Evolutionary conservation across 768 basidiomycete species (phyloP).

Genomic region (Boletus fagicola): DNA sequence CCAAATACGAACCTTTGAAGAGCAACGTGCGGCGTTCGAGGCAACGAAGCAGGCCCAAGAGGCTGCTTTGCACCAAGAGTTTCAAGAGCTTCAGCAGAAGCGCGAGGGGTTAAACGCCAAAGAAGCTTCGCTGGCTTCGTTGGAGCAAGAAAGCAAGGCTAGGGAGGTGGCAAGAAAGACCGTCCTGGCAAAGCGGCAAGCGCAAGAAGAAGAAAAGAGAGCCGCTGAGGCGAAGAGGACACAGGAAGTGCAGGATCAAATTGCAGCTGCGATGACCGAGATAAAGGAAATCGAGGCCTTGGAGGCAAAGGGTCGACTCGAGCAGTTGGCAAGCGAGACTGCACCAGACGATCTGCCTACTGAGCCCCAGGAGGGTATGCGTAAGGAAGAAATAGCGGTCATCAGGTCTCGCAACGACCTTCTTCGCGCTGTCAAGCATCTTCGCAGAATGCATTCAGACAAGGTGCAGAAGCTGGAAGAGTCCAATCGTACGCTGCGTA

Average conservation of each 20-base stretch:
- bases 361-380: constrained; percentile 25
- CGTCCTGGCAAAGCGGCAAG: constrained; percentile 22
- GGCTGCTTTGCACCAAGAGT: constrained; percentile 17
- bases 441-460: constrained; percentile 19
- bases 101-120: constrained; percentile 21
- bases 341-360: constrained; percentile 13
- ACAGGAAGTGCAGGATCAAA: constrained; percentile 19
- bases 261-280: constrained; percentile 20
- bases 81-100: constrained; percentile 19
- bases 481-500: constrained; percentile 15
- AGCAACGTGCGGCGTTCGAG: constrained; percentile 23
- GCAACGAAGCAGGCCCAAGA: constrained; percentile 19
- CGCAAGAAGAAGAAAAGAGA: constrained; percentile 27
- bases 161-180: constrained; percentile 26
- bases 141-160: constrained; percentile 25
- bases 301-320: constrained; percentile 6
- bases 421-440: constrained; percentile 12
- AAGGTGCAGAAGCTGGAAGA: constrained; percentile 20
- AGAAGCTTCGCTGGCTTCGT: constrained; percentile 16
- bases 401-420: constrained; percentile 13
- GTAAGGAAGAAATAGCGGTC: constrained; percentile 11
- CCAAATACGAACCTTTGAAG: constrained; percentile 14
- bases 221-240: constrained; percentile 16
- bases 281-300: constrained; percentile 10
- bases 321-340: not conserved